Conservation (phyloP, 1,139 yeast genomes). For the Candida sanyaensis region DNA sequence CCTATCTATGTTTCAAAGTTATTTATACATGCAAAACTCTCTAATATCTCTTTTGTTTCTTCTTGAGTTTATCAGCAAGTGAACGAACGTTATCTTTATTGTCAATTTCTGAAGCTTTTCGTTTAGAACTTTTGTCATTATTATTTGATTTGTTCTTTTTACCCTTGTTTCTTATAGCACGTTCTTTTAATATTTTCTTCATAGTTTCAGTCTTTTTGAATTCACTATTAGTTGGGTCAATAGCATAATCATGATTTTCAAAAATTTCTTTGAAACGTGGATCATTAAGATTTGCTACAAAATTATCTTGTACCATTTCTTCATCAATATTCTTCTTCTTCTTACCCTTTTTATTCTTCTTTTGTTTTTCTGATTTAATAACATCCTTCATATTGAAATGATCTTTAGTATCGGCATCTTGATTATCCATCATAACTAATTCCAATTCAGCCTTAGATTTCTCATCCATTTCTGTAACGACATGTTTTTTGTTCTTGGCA, state of each 20-base stretch:
- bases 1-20: neutral
- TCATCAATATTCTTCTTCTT: conserved; percentile 42
- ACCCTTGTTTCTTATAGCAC: conserved; percentile 54
- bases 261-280: conserved; percentile 87
- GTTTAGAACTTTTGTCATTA: conserved; percentile 8
- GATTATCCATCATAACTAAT: conserved; percentile 69
- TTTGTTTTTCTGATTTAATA: conserved; percentile 69
- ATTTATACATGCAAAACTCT: neutral
- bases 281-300: conserved; percentile 71
- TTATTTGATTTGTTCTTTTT: conserved; percentile 15
- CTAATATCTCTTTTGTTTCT: conserved; percentile 21
- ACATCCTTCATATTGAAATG: conserved; percentile 85
- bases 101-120: conserved; percentile 13
- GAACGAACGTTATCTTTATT: conserved; percentile 17
- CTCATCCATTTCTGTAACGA: conserved; percentile 25
- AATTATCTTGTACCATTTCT: conserved; percentile 57
- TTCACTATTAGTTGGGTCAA: conserved; percentile 86
- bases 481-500: conserved; percentile 15
- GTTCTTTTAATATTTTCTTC: conserved; percentile 76
- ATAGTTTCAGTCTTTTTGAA: conserved; percentile 86
- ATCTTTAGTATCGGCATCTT: conserved; percentile 45
- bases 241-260: conserved; percentile 87
- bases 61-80: conserved; percentile 41
- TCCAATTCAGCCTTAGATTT: conserved; percentile 72
- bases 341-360: conserved; percentile 48